Conservation (phyloP, 192 early-diverging fungal genomes). For the Podila verticillata region DNA sequence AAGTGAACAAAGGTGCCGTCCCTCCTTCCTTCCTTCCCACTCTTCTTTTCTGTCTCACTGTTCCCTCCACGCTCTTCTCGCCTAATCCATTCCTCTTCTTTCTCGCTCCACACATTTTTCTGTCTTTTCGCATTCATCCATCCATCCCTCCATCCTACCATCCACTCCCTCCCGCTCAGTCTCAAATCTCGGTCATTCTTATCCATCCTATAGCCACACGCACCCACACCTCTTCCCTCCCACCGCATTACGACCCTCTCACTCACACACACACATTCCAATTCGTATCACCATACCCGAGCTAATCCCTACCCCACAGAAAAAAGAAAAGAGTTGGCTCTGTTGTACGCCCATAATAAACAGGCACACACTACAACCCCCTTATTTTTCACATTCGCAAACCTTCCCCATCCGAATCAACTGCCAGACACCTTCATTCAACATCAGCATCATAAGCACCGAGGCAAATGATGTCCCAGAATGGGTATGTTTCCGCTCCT, state of each 20-base stretch:
- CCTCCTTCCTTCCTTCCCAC: neutral
- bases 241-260: slow-evolving; percentile 56
- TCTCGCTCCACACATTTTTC: slow-evolving; percentile 9
- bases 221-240: neutral
- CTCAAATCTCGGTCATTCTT: neutral
- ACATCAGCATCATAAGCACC: neutral
- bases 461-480: slow-evolving; percentile 28
- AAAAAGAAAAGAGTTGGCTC: too few species aligned
- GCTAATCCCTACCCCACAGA: slow-evolving; percentile 32
- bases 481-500: slow-evolving; percentile 14
- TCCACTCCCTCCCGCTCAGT: neutral
- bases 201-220: too few species aligned
- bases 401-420: neutral
- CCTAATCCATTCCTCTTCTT: neutral
- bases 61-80: neutral
- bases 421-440: too few species aligned
- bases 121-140: neutral
- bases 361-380: neutral
- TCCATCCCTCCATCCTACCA: neutral
- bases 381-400: neutral
- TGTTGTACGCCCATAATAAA: slow-evolving; percentile 1
- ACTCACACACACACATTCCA: slow-evolving; percentile 78
- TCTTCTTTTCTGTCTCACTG: neutral
- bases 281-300: slow-evolving; percentile 76
- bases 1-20: too few species aligned